Conservation (phyloP, 352 stramenopile species). For the Globisporangium paroecandrum region DNA sequence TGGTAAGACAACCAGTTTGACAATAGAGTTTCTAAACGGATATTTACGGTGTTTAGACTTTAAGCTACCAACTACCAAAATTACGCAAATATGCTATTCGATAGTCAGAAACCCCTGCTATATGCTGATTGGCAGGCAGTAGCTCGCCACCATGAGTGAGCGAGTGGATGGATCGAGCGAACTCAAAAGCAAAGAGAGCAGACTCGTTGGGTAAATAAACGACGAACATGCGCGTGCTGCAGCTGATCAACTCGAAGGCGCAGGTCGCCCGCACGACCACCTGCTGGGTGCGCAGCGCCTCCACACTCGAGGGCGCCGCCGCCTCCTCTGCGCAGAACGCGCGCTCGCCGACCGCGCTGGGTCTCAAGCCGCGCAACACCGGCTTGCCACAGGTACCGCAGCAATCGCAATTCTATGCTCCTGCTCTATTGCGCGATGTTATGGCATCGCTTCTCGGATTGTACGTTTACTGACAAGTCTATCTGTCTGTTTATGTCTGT, state of each 20-base stretch:
- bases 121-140: neutral
- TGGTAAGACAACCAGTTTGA: neutral
- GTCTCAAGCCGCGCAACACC: constrained; percentile 55
- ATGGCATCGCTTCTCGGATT: neutral
- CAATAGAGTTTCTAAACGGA: neutral
- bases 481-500: neutral
- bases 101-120: neutral
- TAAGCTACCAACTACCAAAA: too few species aligned
- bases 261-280: constrained; percentile 28
- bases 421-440: neutral
- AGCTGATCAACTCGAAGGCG: constrained; percentile 28
- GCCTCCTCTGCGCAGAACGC: constrained; percentile 10
- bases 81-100: neutral
- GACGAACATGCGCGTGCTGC: constrained; percentile 39
- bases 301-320: constrained; percentile 28
- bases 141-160: neutral
- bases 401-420: neutral
- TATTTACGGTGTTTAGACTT: too few species aligned
- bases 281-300: constrained; percentile 43
- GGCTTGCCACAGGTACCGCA: constrained; percentile 45
- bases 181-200: constrained; percentile 5
- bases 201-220: neutral
- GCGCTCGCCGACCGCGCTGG: constrained; percentile 65
- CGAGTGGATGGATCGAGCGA: constrained; percentile 13
- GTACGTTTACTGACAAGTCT: neutral